Base-by-base conservation (phyloP, 306 rosid genomes). In the Geum urbanum region DNA sequence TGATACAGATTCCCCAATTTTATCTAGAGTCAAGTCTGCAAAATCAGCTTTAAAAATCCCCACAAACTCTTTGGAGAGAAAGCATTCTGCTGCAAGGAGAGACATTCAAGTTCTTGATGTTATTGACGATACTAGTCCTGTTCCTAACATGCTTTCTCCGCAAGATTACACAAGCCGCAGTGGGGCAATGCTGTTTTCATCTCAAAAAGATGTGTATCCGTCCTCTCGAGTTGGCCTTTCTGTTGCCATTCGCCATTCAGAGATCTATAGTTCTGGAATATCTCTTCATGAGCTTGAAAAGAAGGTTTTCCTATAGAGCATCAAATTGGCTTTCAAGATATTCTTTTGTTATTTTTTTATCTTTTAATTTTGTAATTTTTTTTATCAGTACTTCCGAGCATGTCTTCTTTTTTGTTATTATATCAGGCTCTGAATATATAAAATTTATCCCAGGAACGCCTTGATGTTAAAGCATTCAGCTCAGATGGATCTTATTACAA, bases 81-180 rank as follows among this genome's bases (percentile, higher is more conserved):
- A 84, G 82, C 74, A 72, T 74, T 88, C 87, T 75, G 69, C 70
- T 54, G 63, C 86, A 46, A 87, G 92, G 72, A 83, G 86, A 76
- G 84, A 76, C 69, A 82, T 81, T 51, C 95, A 88, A 82, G 96
- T 91, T 15, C 91, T 94, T 63, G 97, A 94, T 83, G 84, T 70
- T 70, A 84, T 94, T 81, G 99, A 94, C 77, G 97, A 94, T 73
- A 87, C 66, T 55, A 88, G 86, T 73, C 96, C 95, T 19, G 78
- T 85, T 78, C 97, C 99, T 49, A 84, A 86, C 76, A 94, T 94
- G 99, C 91, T 94, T 76, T 94, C 99, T 61, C 96, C 99, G 24
- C 99, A 88, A 75, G 91, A 91, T 77, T 85, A 84, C 75, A 82
- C 80, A 61, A 76, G 87, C 48, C 92, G 86, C 61, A 85, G 88